Base-by-base conservation (phyloP, 257 asterid genomes). In the Nicotiana benthamiana region DNA sequence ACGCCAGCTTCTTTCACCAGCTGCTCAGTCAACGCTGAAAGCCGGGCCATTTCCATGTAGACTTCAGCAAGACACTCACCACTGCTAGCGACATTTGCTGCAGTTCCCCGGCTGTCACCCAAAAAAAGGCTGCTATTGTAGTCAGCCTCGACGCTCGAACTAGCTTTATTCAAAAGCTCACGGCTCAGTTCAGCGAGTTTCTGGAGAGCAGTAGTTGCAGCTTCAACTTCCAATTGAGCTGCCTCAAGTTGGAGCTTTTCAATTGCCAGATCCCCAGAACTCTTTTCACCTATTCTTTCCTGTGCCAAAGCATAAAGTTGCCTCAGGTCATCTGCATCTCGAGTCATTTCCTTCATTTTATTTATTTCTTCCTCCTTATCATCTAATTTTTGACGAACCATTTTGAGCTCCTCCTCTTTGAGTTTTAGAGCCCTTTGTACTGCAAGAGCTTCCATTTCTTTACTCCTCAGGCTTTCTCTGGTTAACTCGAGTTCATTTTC, bases 221-320 rank as follows among this genome's bases (percentile, higher is more conserved):
- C 98, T 87, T 93, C 95, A 28, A 89, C 91, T 84, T 95, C 93
- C 81, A 93, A 82, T 81, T 90, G 91, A 68, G 98, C 94, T 65
- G 86, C 90, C 85, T 91, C 94, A 18, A 92, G 10, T 72, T 91
- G 92, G 60, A 93, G 96, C 72, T 90, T 88, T 88, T 92, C 98
- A 17, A 87, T 88, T 57, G 92, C 94, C 27, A 88, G 88, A 51
- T 90, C 94, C 34, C 93, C 97, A 27, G 84, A 81, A 32, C 89
- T 88, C 86, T 67, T 88, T 20, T 81, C 93, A 11, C 90, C 93
- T 10, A 86, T 84, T 80, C 78, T 89, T 80, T 90, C 90, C 81
- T 89, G 91, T 60, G 91, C 86, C 84, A 89, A 86, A n/a, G 88
- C 89, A 75, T 90, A 86, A 17, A 91, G 88, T 83, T 83, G 89